Conservation (phyloP, 345 rosid species). For the Laguncularia racemosa region DNA sequence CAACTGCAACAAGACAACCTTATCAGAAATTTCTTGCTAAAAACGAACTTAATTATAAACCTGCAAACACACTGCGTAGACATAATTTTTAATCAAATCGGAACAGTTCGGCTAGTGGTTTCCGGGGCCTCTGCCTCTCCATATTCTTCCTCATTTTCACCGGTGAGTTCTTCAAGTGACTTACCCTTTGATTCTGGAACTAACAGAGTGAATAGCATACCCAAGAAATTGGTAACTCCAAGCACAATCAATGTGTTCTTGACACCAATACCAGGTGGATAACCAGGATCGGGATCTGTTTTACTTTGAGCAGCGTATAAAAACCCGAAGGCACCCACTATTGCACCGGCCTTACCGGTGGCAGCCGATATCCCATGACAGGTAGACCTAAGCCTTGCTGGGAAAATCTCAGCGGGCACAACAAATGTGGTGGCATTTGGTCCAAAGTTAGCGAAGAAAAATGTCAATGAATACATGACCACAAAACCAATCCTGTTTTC, state of each 20-base stretch:
- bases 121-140: too few species aligned
- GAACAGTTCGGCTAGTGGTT: too few species aligned
- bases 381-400: conserved; percentile 66
- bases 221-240: conserved; percentile 14
- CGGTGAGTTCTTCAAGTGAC: conserved; percentile 26
- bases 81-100: too few species aligned
- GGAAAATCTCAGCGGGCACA: conserved; percentile 77
- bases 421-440: conserved; percentile 78
- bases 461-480: conserved; percentile 49
- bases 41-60: too few species aligned
- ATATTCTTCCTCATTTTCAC: conserved; percentile 16
- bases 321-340: conserved; percentile 70
- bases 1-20: too few species aligned
- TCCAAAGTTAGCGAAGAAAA: conserved; percentile 77
- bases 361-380: conserved; percentile 83
- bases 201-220: conserved; percentile 16
- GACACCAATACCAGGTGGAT: conserved; percentile 23
- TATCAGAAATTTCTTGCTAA: too few species aligned
- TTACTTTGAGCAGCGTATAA: conserved; percentile 34
- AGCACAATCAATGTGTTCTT: conserved; percentile 26
- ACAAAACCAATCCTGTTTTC: conserved; percentile 47
- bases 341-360: conserved; percentile 61
- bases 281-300: conserved; percentile 22
- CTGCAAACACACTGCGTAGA: too few species aligned
- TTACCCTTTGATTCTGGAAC: conserved; percentile 28